These are phyloP conservation scores for Wallacemonas sp. DNA, from an alignment of 208 protist species.

Conservation along the genomic window DNA sequence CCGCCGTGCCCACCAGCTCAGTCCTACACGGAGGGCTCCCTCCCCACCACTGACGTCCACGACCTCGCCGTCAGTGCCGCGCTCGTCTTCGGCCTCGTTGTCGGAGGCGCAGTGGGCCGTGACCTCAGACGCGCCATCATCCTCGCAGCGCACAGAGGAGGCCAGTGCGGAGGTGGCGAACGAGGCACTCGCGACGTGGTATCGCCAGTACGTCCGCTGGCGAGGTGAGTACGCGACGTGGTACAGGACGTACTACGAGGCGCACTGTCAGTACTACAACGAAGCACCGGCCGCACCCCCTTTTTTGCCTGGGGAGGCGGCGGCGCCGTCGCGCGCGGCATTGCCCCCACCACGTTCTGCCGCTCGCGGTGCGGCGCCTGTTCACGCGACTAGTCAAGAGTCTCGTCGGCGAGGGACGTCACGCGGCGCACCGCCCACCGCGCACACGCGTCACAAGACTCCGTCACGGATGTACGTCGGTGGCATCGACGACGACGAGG, in stretches of 20 bases:
- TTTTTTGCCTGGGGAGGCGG: neutral
- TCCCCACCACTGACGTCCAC: neutral
- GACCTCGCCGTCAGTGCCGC: neutral
- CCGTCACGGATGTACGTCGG: too few relatives aligned
- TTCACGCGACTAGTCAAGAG: too few relatives aligned
- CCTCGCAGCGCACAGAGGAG: too few relatives aligned
- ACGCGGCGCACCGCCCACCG: neutral
- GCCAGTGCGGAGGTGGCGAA: neutral
- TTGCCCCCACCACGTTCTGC: neutral
- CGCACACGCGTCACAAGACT: too few relatives aligned
- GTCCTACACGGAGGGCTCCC: neutral
- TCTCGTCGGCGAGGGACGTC: too few relatives aligned
- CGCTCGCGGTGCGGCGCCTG: too few relatives aligned
- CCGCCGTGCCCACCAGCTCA: neutral
- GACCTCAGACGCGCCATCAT: too few relatives aligned
- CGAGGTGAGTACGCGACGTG: conserved; percentile 30
- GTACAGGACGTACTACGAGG: conserved; percentile 53
- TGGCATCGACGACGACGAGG: neutral
- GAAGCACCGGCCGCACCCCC: conserved; percentile 18
- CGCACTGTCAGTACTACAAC: conserved; percentile 72
- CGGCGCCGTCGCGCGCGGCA: neutral
- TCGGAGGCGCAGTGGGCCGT: too few relatives aligned
- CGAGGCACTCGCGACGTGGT: neutral
- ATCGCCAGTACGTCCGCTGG: conserved; percentile 11
- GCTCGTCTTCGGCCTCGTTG: neutral